These are phyloP conservation scores for Colletotrichum navitas DNA, from an alignment of 2,329 filamentous ascomycete species.

Conservation along the genomic window DNA sequence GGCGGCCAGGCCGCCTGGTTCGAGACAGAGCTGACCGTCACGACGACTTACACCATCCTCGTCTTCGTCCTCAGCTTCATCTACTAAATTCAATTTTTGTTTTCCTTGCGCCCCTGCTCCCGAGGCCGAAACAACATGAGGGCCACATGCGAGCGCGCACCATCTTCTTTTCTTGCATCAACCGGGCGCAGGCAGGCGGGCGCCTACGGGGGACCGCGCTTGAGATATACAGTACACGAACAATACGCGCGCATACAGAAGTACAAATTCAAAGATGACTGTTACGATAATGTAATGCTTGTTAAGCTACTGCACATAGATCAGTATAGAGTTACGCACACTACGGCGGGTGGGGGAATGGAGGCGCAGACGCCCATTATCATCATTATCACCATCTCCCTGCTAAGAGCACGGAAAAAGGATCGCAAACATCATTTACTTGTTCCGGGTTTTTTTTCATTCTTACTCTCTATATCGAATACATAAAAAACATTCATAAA, in stretches of 20 bases:
- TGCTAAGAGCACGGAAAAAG: constrained; percentile 23
- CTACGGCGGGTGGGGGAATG: neutral
- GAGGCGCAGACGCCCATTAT: constrained; percentile 2
- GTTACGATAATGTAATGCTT: constrained; percentile 42
- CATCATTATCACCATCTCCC: constrained; percentile 4
- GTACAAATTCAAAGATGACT: constrained; percentile 37
- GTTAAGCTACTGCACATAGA: constrained; percentile 40
- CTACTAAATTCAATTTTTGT: constrained; percentile 40
- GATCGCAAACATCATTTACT: constrained; percentile 4
- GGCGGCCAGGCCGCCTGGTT: constrained; percentile 67
- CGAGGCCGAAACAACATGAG: too few species aligned
- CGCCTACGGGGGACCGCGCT: constrained; percentile 15
- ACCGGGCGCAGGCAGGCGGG: constrained; percentile 27
- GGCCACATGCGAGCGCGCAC: neutral
- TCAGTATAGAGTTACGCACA: constrained; percentile 37
- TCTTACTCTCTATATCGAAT: constrained; percentile 3
- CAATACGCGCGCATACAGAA: constrained; percentile 13
- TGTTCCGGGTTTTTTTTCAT: neutral
- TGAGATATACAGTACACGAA: constrained; percentile 5
- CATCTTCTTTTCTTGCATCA: constrained; percentile 2
- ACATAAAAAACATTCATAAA: constrained; percentile 28
- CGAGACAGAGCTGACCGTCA: constrained; percentile 65
- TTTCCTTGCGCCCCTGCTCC: neutral
- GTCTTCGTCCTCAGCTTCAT: constrained; percentile 62
- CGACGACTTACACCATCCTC: constrained; percentile 63